Evolutionary conservation across 148 eudicot species (phyloP).

Genomic region (Simmondsia chinensis): DNA sequence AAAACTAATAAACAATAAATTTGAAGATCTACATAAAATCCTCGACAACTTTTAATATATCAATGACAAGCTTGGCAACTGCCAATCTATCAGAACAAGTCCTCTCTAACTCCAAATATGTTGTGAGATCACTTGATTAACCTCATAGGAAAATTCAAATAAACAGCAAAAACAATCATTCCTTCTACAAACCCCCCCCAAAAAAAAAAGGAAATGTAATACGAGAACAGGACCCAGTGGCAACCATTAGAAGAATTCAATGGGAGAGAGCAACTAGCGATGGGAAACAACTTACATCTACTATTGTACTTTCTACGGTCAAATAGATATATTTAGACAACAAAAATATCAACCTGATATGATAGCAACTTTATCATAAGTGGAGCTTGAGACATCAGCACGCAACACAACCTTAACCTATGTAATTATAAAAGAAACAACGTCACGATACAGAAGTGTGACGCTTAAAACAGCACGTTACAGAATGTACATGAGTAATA

Average conservation of each 20-base stretch:
- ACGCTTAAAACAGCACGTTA: neutral
- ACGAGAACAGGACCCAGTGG: neutral
- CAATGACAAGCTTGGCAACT: no score
- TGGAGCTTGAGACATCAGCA: slow-evolving; percentile 71
- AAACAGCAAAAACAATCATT: neutral
- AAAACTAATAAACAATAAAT: no score
- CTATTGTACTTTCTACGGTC: no score
- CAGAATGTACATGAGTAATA: neutral
- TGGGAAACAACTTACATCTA: no score
- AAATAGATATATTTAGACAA: no score
- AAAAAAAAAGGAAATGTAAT: neutral
- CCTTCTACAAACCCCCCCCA: neutral
- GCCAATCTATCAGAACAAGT: no score
- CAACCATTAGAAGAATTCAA: neutral
- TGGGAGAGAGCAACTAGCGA: neutral
- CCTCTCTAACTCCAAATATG: no score
- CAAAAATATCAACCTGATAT: slow-evolving; percentile 96
- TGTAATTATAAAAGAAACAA: slow-evolving; percentile 2
- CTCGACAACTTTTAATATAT: no score
- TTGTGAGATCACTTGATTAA: no score
- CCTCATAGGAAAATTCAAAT: no score
- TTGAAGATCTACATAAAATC: no score
- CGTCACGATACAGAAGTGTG: neutral
- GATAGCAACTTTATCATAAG: slow-evolving; percentile 76
- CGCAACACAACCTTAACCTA: slow-evolving; percentile 94